phyloP scores from a whole-genome alignment of 139 green algal genomes.

The Zygnema circumcarinatum region DNA sequence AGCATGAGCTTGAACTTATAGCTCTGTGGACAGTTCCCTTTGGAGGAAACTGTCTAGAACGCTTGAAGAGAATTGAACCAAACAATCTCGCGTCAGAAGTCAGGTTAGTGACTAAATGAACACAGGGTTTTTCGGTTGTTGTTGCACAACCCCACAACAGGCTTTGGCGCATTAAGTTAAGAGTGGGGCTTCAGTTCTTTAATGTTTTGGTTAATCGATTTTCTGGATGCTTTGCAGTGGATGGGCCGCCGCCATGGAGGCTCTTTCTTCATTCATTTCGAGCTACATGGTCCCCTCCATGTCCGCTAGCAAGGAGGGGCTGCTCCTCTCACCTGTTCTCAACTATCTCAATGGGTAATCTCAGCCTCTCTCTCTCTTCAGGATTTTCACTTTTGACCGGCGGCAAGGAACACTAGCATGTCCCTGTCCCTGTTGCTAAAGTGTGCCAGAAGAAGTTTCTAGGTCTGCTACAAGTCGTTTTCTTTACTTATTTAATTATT shows the following conservation, averaged over 20 bases:
- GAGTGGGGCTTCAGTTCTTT: neutral
- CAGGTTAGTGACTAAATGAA: too few species aligned
- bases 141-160: neutral
- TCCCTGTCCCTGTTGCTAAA: neutral
- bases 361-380: neutral
- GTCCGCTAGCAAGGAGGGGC: neutral
- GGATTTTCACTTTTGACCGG: too few species aligned
- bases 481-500: too few species aligned
- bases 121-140: neutral
- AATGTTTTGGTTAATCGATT: neutral
- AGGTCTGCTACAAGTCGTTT: too few species aligned
- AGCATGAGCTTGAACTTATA: conserved; percentile 51
- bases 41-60: conserved; percentile 52
- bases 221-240: conserved; percentile 38
- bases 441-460: too few species aligned
- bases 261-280: conserved; percentile 55
- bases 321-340: conserved; percentile 49
- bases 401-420: too few species aligned
- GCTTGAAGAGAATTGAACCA: conserved; percentile 41
- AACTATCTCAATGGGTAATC: conserved; percentile 47
- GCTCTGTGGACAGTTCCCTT: conserved; percentile 57
- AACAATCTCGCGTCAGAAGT: conserved; percentile 34
- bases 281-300: conserved; percentile 52
- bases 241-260: conserved; percentile 58
- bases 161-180: neutral